Conservation (phyloP, 768 basidiomycete species). For the Trametes cubensis region DNA sequence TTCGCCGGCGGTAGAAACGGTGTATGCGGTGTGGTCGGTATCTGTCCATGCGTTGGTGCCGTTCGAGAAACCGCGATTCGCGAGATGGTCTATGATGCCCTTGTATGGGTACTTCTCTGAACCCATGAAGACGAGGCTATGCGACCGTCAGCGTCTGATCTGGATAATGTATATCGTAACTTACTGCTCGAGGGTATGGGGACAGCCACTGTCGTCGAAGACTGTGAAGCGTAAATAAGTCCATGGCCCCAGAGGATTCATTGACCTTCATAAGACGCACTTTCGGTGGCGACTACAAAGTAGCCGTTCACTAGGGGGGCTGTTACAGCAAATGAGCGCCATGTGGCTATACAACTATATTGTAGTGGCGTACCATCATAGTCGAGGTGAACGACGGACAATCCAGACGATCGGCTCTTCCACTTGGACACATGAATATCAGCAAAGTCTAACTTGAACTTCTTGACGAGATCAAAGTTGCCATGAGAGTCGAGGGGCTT, state of each 20-base stretch:
- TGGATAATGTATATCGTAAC: constrained; percentile 33
- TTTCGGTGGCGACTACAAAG: constrained; percentile 89
- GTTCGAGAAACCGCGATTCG: constrained; percentile 90
- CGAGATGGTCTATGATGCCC: constrained; percentile 91
- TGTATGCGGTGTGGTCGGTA: constrained; percentile 93
- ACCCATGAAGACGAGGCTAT: constrained; percentile 90
- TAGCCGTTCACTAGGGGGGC: constrained; percentile 90
- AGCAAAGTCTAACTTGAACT: constrained; percentile 74
- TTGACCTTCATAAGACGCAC: constrained; percentile 46
- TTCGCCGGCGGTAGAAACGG: constrained; percentile 91
- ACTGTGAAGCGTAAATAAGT: constrained; percentile 48
- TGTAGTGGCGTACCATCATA: constrained; percentile 68
- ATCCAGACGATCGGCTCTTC: constrained; percentile 84
- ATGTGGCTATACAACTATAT: constrained; percentile 13
- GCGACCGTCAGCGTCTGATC: constrained; percentile 9
- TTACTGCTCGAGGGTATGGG: constrained; percentile 95
- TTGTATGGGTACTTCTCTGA: constrained; percentile 96
- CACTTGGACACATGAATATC: constrained; percentile 87
- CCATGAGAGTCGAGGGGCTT: constrained; percentile 44
- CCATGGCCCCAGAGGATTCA: too few species aligned
- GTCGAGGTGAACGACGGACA: constrained; percentile 88
- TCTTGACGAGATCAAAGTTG: constrained; percentile 83
- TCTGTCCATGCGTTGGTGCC: constrained; percentile 98
- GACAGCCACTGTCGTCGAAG: constrained; percentile 93
- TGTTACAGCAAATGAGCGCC: constrained; percentile 32